phyloP scores from a whole-genome alignment of 192 early-diverging fungal genomes.

The Entophlyctis luteolus region DNA sequence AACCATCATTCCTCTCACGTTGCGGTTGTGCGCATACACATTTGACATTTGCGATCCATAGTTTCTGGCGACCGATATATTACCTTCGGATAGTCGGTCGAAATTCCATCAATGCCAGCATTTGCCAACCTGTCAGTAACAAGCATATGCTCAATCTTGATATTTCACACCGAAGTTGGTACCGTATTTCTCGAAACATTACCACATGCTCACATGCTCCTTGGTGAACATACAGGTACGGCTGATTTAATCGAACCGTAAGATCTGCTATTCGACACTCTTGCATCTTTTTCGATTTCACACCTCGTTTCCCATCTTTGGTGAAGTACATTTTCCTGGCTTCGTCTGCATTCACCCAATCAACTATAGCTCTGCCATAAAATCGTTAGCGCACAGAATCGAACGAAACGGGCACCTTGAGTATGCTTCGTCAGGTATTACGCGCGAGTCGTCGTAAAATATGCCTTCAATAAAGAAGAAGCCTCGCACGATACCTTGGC shows the following conservation, averaged over 20 bases:
- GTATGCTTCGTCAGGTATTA: slow-evolving; percentile 60
- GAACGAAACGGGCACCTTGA: slow-evolving; percentile 41
- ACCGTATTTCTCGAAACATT: slow-evolving; percentile 64
- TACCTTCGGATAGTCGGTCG: neutral
- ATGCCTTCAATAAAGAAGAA: slow-evolving; percentile 75
- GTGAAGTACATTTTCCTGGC: slow-evolving; percentile 46
- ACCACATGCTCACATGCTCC: slow-evolving; percentile 75
- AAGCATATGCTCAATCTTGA: neutral
- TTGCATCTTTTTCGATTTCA: slow-evolving; percentile 40
- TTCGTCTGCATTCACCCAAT: slow-evolving; percentile 60
- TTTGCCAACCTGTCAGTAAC: neutral
- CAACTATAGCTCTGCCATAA: slow-evolving; percentile 53
- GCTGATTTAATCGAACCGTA: slow-evolving; percentile 57
- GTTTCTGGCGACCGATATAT: neutral
- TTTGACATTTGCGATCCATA: slow-evolving; percentile 3
- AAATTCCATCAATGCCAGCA: neutral
- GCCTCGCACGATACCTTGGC: slow-evolving; percentile 56
- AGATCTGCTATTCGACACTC: slow-evolving; percentile 60
- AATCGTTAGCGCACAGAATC: neutral
- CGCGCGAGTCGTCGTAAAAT: slow-evolving; percentile 70
- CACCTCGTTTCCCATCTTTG: neutral
- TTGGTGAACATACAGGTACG: slow-evolving; percentile 74
- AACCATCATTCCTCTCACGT: neutral
- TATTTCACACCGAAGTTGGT: neutral
- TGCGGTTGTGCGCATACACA: neutral